Conservation (phyloP, 2,329 filamentous ascomycete genomes). For the Aspergillus piperis region DNA sequence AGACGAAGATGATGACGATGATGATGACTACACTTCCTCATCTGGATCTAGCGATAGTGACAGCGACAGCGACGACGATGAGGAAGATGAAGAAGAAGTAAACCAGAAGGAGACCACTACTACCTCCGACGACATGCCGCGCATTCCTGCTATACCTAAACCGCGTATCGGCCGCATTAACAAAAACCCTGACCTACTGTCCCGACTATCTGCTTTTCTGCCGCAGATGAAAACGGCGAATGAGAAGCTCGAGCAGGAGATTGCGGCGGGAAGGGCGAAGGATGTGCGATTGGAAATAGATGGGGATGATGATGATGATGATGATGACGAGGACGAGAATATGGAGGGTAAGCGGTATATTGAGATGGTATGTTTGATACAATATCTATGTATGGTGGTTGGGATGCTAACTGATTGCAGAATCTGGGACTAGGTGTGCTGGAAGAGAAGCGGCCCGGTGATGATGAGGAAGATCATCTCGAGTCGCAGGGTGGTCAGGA, state of each 20-base stretch:
- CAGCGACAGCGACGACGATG: conserved; percentile 26
- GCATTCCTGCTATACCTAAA: conserved; percentile 34
- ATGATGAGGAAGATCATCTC: conserved; percentile 12
- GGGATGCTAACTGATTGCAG: conserved; percentile 22
- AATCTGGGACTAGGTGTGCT: conserved; percentile 49
- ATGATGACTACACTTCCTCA: conserved; percentile 27
- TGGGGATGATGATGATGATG: conserved; percentile 31
- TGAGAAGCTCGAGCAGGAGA: conserved; percentile 42
- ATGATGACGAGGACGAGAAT: conserved; percentile 32
- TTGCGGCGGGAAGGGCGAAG: conserved; percentile 35
- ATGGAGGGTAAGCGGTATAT: conserved; percentile 41
- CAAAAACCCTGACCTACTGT: conserved; percentile 33
- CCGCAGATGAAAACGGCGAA: conserved; percentile 48
- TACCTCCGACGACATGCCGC: conserved; percentile 25
- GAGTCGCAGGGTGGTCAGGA: not conserved
- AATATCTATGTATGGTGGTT: not conserved
- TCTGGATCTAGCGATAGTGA: conserved; percentile 29
- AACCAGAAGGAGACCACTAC: not conserved
- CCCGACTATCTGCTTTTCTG: conserved; percentile 44
- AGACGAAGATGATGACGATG: conserved; percentile 21
- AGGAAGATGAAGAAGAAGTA: conserved; percentile 7
- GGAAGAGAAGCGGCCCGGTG: conserved; percentile 38
- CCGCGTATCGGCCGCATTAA: conserved; percentile 35
- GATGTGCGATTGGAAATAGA: conserved; percentile 39
- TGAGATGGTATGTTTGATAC: conserved; percentile 41